These are phyloP conservation scores for Sugiyamaella grinbergsii DNA, from an alignment of 1,139 yeast genomes.

Conservation along the genomic window DNA sequence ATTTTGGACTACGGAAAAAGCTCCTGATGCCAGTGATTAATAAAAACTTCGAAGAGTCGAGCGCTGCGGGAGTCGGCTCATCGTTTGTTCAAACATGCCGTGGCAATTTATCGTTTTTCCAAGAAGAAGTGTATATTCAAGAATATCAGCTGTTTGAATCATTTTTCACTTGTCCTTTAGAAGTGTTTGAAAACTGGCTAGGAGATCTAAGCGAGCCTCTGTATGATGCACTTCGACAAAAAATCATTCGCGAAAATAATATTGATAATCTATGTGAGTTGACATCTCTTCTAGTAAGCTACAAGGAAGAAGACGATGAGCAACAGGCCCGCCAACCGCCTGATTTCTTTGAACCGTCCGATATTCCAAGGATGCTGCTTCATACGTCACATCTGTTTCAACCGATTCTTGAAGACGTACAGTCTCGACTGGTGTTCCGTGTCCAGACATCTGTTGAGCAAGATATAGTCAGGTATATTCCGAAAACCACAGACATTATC, in stretches of 20 bases:
- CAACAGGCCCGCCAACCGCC: slow-evolving; percentile 26
- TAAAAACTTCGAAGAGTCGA: slow-evolving; percentile 32
- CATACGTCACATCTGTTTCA: slow-evolving; percentile 57
- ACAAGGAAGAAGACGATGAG: slow-evolving; percentile 57
- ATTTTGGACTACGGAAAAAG: slow-evolving; percentile 57
- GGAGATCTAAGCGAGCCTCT: slow-evolving; percentile 69
- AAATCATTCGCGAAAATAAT: slow-evolving; percentile 67
- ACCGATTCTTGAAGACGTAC: slow-evolving; percentile 75
- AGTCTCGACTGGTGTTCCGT: slow-evolving; percentile 75
- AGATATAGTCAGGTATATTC: slow-evolving; percentile 65
- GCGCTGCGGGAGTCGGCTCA: slow-evolving; percentile 22
- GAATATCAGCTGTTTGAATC: slow-evolving; percentile 61
- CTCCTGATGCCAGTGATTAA: slow-evolving; percentile 52
- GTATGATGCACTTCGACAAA: slow-evolving; percentile 66
- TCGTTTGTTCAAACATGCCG: slow-evolving; percentile 36
- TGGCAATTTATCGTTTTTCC: slow-evolving; percentile 44
- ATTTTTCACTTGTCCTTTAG: slow-evolving; percentile 50
- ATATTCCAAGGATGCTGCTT: slow-evolving; percentile 33
- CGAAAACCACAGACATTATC: slow-evolving; percentile 64
- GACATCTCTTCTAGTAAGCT: slow-evolving; percentile 67
- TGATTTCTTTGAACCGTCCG: neutral
- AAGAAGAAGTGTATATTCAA: slow-evolving; percentile 54
- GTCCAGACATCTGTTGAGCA: slow-evolving; percentile 72
- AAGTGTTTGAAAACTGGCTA: slow-evolving; percentile 57
- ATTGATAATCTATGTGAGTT: slow-evolving; percentile 72